Evolutionary conservation across 257 asterid species (phyloP), one percentile per base, ranked within the genome.

Genomic region (Datura wrightii): DNA sequence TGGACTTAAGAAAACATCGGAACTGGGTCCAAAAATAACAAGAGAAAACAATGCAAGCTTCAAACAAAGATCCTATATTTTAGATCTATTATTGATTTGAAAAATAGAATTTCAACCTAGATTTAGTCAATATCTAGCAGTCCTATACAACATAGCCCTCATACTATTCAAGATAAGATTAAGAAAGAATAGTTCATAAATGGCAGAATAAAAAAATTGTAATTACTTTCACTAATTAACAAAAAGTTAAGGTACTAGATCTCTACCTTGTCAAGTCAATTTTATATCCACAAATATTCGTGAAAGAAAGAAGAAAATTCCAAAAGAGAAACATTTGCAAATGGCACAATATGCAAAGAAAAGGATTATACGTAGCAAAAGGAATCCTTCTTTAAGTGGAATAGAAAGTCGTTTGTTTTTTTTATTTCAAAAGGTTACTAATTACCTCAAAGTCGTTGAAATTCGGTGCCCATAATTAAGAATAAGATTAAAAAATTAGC

Each of bases 221-320:
- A 74, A 67, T 67, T 48, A 74, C 80, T 74, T 24, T 48, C 42
- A 74, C 80, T 74, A 13, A 39, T 24, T 24, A 24, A 11, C 10
- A 74, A 74, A 48, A 74, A 74, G 60, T 6, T 48, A 48, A 48
- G 42, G 59, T 74, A 3, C 59, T 74, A 74, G 7, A 74, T 74
- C 80, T 74, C 59, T 19, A 74, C 42, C 80, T 74, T 74, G 59
- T 48, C 80, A 46, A 74, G 59, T 74, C 80, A 74, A 39, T 71
- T 34, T 8, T 69, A 66, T 36, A 66, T 65, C 10, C 78, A 15
- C 14, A 52, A 24, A 36, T 42, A n/a, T 13, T 48, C 19, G 19
- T 48, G 42, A 74, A 74, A 11, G 18, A 72, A 46, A 46, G 37
- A 74, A 24, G 1, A 10, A 8, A 48, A 48, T 72, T 72, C 58